Evolutionary conservation across 2,329 filamentous ascomycete species (phyloP), one percentile per base, ranked within the genome.

Genomic region (Fusarium austroafricanum): DNA sequence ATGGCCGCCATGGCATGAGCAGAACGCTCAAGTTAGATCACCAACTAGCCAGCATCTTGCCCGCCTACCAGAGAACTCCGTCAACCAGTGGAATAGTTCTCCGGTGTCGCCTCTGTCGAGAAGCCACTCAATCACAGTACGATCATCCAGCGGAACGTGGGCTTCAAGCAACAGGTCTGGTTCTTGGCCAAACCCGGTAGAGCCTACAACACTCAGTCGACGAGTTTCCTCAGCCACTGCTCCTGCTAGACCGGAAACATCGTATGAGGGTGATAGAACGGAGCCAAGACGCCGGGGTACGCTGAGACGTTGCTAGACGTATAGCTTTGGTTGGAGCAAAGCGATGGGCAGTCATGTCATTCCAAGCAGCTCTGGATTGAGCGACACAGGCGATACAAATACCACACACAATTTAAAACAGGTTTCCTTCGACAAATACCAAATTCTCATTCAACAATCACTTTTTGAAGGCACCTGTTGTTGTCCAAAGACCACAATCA

Each of bases 21-120:
- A 3, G 1, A 38, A 28, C 2, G 14, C 21, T 0, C 43, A 29
- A 10, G 6, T 20, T 2, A 28, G 17, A 9, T 6, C 33, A 1
- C 31, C 40, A 2, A 12, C n/a, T 20, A 7, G 8, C 2, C 17
- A 28, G 0, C 39, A 18, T 10, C 29, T 46, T 0, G 1, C 42
- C 1, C 17, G 4, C 2, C 6, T 61, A 1, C 5, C 40, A 0
- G 56, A 42, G 3, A 8, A 4, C 3, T 20, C 29, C 1, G 6
- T 1, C 1, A 15, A 3, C 1, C 20, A 26, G 5, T 55, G 40
- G 47, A 17, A 4, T 2, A 17, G 2, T 2, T 1, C 28, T 12
- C 3, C 8, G 0, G 4, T 7, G 0, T 2, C 21, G 0, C 6
- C 26, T 2, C 6, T 55, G 1, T 3, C 20, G 0, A 26, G 47